Base-by-base conservation (phyloP, 768 basidiomycete genomes). In the Suillus alpinus region DNA sequence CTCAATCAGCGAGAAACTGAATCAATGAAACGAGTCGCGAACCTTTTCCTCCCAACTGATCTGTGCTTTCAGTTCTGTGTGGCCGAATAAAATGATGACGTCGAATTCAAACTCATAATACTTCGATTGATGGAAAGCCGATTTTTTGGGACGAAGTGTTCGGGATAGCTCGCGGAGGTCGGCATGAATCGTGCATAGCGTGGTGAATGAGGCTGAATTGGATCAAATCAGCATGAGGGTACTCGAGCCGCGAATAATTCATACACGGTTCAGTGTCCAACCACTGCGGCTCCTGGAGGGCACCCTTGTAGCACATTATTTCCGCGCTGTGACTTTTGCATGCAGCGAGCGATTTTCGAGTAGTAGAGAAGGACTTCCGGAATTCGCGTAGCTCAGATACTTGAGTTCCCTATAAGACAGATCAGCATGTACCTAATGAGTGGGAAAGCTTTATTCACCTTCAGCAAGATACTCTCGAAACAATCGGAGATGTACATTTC, bases 61-160 rank as follows among this genome's bases (percentile, higher is more conserved):
- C 36, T 77, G 74, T 0, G 77, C 79, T 62, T 77, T 77, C 44
- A 79, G 64, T 55, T 80, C 79, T 0, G 78, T 76, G 26, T 70
- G 49, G 0, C 79, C 79, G 34, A 77, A 75, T 8, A 69, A 63
- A 9, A 80, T 46, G 23, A 78, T 66, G 7, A 80, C 64, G 10
- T 75, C 69, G 49, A 68, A 79, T 0, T 58, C 31, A 31, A 70
- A 6, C 37, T 51, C 29, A 50, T 71, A 75, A 59, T 70, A 73
- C 2, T 20, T 12, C 23, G 56, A 46, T 34, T 44, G 62, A 26
- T 39, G 10, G 39, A 4, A 0, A 18, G 6, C 3, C n/a, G 41
- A 18, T 47, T 34, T 58, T 13, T 12, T 4, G 18, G 62, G 63
- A 44, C 52, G 16, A 5, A 65, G 32, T 0, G 20, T 44, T 46